phyloP scores from a whole-genome alignment of 352 stramenopile genomes.

The Phytopythium montanum region DNA sequence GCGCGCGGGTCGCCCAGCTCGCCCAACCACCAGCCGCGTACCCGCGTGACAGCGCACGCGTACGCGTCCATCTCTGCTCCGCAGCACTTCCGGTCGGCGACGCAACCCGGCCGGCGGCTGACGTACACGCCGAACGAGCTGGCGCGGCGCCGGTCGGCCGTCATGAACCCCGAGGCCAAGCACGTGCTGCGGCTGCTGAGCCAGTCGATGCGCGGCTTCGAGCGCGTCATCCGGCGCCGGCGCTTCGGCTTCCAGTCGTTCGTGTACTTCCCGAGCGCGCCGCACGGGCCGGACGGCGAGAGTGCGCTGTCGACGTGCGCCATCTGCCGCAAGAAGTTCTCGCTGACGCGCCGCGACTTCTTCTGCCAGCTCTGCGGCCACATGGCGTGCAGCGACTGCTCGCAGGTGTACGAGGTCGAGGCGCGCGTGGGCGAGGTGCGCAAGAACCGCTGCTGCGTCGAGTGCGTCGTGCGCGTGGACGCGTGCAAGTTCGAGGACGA shows the following conservation, averaged over 20 bases:
- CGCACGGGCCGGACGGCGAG: constrained; percentile 9
- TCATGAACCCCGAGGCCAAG: constrained; percentile 61
- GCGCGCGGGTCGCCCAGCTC: constrained; percentile 25
- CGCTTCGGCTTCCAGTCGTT: constrained; percentile 68
- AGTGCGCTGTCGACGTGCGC: constrained; percentile 20
- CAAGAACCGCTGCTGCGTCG: constrained; percentile 51
- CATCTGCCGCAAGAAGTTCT: constrained; percentile 42
- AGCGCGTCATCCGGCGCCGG: constrained; percentile 62
- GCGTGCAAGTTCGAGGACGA: constrained; percentile 56
- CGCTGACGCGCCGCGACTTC: constrained; percentile 39
- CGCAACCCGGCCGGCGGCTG: constrained; percentile 4
- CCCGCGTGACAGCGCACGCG: constrained; percentile 48
- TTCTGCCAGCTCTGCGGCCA: constrained; percentile 60
- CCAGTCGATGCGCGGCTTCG: constrained; percentile 51
- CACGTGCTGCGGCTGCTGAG: constrained; percentile 56
- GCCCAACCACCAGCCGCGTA: constrained; percentile 24
- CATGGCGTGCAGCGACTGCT: constrained; percentile 50
- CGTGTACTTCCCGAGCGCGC: constrained; percentile 25
- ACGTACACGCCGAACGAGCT: constrained; percentile 29
- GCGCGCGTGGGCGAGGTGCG: constrained; percentile 30
- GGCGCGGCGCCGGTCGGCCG: constrained; percentile 26
- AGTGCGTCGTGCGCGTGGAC: constrained; percentile 53
- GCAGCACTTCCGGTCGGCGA: constrained; percentile 26
- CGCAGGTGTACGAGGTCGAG: constrained; percentile 52
- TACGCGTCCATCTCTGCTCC: constrained; percentile 48